Evolutionary conservation across 2,329 filamentous ascomycete genomes (phyloP).

Genomic region (Fusarium torulosum): DNA sequence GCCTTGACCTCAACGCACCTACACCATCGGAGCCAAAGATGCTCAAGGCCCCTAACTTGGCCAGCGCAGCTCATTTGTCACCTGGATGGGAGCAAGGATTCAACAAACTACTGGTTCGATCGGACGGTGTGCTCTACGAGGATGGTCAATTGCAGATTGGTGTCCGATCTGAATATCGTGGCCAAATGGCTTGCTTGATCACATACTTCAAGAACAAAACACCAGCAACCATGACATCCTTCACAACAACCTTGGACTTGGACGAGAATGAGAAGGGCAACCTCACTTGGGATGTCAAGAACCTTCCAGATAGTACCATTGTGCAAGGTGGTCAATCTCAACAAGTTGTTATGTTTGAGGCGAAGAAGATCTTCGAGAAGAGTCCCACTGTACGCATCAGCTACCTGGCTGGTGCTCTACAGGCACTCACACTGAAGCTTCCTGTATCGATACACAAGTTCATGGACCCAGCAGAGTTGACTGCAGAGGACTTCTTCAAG

Average conservation of each 20-base stretch:
- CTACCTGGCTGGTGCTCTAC: conserved; percentile 92
- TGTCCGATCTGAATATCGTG: conserved; percentile 91
- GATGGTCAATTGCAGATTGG: conserved; percentile 95
- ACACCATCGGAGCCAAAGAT: conserved; percentile 68
- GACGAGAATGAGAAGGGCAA: conserved; percentile 73
- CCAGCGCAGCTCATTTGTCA: conserved; percentile 90
- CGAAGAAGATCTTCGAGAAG: conserved; percentile 82
- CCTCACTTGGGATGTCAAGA: conserved; percentile 88
- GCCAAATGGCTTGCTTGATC: conserved; percentile 95
- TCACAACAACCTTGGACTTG: conserved; percentile 93
- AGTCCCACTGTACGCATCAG: conserved; percentile 93
- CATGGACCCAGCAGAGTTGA: conserved; percentile 91
- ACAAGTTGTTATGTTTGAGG: conserved; percentile 95
- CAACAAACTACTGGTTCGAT: conserved; percentile 80
- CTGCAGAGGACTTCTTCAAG: conserved; percentile 96
- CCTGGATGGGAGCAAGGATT: conserved; percentile 95
- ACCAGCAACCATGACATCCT: conserved; percentile 84
- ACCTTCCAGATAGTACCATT: conserved; percentile 86
- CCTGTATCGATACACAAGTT: conserved; percentile 94
- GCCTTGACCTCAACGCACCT: conserved; percentile 80
- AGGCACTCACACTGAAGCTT: conserved; percentile 91
- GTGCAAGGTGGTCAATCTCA: conserved; percentile 82
- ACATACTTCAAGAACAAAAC: conserved; percentile 97
- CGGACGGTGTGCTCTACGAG: conserved; percentile 93
- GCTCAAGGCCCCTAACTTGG: conserved; percentile 82